A percentile compares a stretch with the other conserved stretches of the same genome.
Evolutionary conservation across 495 filamentous ascomycete species (phyloP).

Genomic region (Talaromyces wortmannii): DNA sequence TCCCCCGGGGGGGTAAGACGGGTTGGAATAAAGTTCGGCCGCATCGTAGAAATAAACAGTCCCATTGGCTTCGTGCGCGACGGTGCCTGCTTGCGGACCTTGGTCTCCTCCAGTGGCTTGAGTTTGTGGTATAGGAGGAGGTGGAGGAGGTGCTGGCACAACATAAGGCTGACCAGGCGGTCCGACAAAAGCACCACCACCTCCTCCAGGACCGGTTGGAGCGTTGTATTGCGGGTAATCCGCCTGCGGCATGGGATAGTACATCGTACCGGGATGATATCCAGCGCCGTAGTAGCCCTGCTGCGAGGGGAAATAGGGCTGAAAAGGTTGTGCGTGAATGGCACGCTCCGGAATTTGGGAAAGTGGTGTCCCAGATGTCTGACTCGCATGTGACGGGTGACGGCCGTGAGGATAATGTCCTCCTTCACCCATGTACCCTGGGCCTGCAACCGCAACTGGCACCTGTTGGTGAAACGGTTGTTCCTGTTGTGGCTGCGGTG

Average conservation of each 20-base stretch:
- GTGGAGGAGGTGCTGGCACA: slow-evolving; percentile 39
- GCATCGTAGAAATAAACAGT: slow-evolving; percentile 94
- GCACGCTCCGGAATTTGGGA: slow-evolving; percentile 93
- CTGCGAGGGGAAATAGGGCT: slow-evolving; percentile 61
- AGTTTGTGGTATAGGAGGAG: slow-evolving; percentile 36
- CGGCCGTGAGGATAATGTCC: slow-evolving; percentile 50
- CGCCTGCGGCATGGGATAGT: slow-evolving; percentile 39
- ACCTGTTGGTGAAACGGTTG: slow-evolving; percentile 93
- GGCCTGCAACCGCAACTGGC: slow-evolving; percentile 58
- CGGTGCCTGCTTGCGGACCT: slow-evolving; percentile 54
- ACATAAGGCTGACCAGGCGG: slow-evolving; percentile 2
- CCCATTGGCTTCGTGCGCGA: slow-evolving; percentile 88
- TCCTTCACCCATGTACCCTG: slow-evolving; percentile 45
- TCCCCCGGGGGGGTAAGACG: slow-evolving; percentile 46
- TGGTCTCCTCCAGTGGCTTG: slow-evolving; percentile 34
- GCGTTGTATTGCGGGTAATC: slow-evolving; percentile 28
- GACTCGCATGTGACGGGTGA: slow-evolving; percentile 68
- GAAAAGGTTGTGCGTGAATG: slow-evolving; percentile 88
- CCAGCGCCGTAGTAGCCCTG: slow-evolving; percentile 55
- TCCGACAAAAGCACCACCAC: background rate
- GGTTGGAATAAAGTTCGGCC: slow-evolving; percentile 53
- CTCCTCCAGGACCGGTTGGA: background rate
- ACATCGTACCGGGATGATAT: slow-evolving; percentile 45
- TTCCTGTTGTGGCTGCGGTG: slow-evolving; percentile 63
- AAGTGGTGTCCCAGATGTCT: slow-evolving; percentile 78